These are phyloP conservation scores for Fusarium denticulatum DNA, from an alignment of 2,329 filamentous ascomycete species.

Conservation along the genomic window DNA sequence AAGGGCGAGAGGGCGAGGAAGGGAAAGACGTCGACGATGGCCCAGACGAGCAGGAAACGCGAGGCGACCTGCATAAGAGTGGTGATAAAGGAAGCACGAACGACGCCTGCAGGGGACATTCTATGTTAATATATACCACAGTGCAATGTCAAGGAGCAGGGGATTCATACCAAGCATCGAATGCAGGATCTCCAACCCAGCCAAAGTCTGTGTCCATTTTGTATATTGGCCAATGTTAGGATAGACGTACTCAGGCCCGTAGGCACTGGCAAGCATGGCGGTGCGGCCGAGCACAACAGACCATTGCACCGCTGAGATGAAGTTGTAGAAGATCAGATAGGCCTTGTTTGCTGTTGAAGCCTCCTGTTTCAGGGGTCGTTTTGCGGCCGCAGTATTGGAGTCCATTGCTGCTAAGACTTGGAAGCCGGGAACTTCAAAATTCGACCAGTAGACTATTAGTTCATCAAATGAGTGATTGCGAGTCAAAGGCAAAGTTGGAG, in stretches of 20 bases:
- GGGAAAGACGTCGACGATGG: slow-evolving; percentile 79
- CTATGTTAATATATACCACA: neutral
- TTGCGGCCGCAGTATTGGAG: slow-evolving; percentile 32
- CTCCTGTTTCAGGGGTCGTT: slow-evolving; percentile 37
- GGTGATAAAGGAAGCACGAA: slow-evolving; percentile 85
- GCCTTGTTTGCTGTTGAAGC: slow-evolving; percentile 58
- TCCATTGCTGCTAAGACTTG: slow-evolving; percentile 31
- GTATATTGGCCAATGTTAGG: slow-evolving; percentile 72
- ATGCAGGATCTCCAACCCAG: slow-evolving; percentile 85
- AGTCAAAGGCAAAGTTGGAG: neutral
- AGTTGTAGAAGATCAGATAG: slow-evolving; percentile 90
- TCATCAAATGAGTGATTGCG: neutral
- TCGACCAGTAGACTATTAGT: neutral
- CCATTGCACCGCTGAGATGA: slow-evolving; percentile 81
- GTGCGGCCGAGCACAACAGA: slow-evolving; percentile 77
- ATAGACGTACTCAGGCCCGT: slow-evolving; percentile 69
- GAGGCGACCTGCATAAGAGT: slow-evolving; percentile 91
- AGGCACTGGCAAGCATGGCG: slow-evolving; percentile 60
- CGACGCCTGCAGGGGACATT: slow-evolving; percentile 68
- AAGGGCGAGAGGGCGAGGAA: slow-evolving; percentile 67
- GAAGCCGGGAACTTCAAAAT: no score
- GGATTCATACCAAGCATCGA: slow-evolving; percentile 72
- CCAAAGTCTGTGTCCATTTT: slow-evolving; percentile 85
- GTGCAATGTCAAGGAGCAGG: neutral
- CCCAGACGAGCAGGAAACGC: slow-evolving; percentile 90